Base-by-base conservation (phyloP, 202 grass and related monocot genomes). In the Carex arenaria region DNA sequence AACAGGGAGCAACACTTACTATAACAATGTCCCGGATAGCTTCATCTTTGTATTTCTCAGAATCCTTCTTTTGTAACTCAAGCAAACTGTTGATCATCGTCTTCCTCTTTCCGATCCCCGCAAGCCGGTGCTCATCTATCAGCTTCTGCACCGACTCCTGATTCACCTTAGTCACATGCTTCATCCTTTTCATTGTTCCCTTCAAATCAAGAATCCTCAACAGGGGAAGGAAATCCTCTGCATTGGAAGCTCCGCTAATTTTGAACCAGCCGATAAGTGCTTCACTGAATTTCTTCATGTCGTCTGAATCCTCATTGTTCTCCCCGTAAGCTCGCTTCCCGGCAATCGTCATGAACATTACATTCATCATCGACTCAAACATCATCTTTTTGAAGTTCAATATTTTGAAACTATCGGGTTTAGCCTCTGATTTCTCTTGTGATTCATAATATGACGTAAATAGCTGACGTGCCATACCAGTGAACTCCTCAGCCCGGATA, bases 121-220 rank as follows among this genome's bases (percentile, higher is more conserved):
- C 67, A 30, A 31, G 30, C 1, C 56, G 59, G 20, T 84, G 61
- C 19, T 80, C 61, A 1, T 85, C 53, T 23, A 94, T 19, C 22
- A 95, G 83, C 64, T 32, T 77, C 1, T 14, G 15, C 22, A 85
- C 64, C 82, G 87, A 73, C 1, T 55, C 82, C 36, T 90, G 84
- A 0, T 83, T 87, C 18, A 11, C 19, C 0, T 6, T 7, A 7
- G 85, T 77, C 2, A 92, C 36, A 18, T 78, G 65, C 7, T 10
- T 17, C 0, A 87, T 69, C 2, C 65, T 69, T 5, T 40, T 88
- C 14, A 86, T 72, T 42, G 88, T 55, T 78, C 85, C 72, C 22
- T 85, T 87, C 3, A 92, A 62, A 78, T 92, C 93, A 5, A 92
- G 31, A 86, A 85, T 87, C 3, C 82, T 64, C 60, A 95, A 83